Conservation (phyloP, 768 basidiomycete species). For the Rhodotorula diobovata region DNA sequence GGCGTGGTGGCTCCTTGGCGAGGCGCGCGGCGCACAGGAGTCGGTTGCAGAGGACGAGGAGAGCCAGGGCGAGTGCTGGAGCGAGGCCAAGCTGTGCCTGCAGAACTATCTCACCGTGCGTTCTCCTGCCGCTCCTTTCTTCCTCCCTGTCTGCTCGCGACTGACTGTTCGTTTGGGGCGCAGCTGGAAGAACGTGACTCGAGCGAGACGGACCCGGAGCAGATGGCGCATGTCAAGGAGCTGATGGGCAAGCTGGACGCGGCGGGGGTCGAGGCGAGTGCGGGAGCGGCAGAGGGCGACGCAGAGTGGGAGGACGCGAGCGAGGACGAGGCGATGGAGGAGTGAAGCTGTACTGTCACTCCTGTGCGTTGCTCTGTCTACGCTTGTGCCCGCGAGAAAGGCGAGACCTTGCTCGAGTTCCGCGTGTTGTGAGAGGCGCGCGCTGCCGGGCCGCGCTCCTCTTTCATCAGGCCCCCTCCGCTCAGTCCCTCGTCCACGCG, state of each 20-base stretch:
- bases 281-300: constrained; percentile 29
- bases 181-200: constrained; percentile 37
- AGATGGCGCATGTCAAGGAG: constrained; percentile 53
- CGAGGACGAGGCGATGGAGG: constrained; percentile 38
- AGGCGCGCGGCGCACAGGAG: constrained; percentile 9
- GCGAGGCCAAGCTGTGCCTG: constrained; percentile 38
- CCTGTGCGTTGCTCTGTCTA: not conserved
- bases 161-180: not conserved
- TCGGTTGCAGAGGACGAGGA: constrained; percentile 19
- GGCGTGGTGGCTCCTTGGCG: constrained; percentile 37
- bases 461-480: no score
- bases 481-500: no score
- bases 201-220: constrained; percentile 32
- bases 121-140: not conserved
- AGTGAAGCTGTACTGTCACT: not conserved
- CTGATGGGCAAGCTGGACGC: constrained; percentile 77
- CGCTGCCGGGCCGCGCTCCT: no score
- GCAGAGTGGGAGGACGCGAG: constrained; percentile 37
- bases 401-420: no score
- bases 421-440: no score
- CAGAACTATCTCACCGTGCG: constrained; percentile 40
- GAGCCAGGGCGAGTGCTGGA: constrained; percentile 36
- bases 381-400: not conserved
- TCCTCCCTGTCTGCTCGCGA: not conserved
- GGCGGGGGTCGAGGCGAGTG: constrained; percentile 34